Conservation (phyloP, 768 basidiomycete genomes). For the Lyophyllum decastes region DNA sequence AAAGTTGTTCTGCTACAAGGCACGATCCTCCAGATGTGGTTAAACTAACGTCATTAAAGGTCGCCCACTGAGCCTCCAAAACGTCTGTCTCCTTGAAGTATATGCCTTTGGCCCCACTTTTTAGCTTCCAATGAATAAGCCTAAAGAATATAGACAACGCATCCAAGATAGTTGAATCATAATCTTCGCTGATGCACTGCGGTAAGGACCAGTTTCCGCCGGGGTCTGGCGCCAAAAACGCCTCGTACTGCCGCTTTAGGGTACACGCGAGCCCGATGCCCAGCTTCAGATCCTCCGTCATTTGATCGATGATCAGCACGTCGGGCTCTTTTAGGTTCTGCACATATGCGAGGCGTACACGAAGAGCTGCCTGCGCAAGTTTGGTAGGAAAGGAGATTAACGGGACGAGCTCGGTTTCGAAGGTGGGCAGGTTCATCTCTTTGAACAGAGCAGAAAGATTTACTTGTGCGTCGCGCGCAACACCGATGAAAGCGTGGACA, state of each 20-base stretch:
- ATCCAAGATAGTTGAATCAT: constrained; percentile 86
- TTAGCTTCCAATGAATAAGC: constrained; percentile 93
- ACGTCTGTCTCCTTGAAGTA: constrained; percentile 99
- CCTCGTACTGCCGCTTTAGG: constrained; percentile 93
- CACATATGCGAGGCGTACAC: constrained; percentile 86
- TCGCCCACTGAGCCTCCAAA: constrained; percentile 95
- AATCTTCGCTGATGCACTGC: constrained; percentile 86
- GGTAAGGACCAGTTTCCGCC: constrained; percentile 88
- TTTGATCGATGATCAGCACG: constrained; percentile 89
- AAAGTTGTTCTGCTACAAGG: constrained; percentile 93
- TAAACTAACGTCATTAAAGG: constrained; percentile 90
- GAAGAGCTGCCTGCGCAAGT: constrained; percentile 88
- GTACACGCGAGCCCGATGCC: constrained; percentile 91
- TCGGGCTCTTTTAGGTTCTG: constrained; percentile 87
- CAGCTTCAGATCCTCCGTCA: constrained; percentile 90
- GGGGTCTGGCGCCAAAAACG: constrained; percentile 85
- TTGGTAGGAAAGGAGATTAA: constrained; percentile 97
- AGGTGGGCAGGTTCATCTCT: constrained; percentile 89
- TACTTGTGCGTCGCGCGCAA: constrained; percentile 86
- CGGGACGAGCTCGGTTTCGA: constrained; percentile 85
- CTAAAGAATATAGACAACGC: constrained; percentile 89
- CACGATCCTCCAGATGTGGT: constrained; percentile 85
- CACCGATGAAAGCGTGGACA: constrained; percentile 83
- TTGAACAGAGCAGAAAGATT: constrained; percentile 73
- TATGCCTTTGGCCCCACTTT: constrained; percentile 87